A percentile compares a stretch with the other conserved stretches of the same genome.
phyloP scores from a whole-genome alignment of 805 yeast species.

The Yamadazyma olivae region DNA sequence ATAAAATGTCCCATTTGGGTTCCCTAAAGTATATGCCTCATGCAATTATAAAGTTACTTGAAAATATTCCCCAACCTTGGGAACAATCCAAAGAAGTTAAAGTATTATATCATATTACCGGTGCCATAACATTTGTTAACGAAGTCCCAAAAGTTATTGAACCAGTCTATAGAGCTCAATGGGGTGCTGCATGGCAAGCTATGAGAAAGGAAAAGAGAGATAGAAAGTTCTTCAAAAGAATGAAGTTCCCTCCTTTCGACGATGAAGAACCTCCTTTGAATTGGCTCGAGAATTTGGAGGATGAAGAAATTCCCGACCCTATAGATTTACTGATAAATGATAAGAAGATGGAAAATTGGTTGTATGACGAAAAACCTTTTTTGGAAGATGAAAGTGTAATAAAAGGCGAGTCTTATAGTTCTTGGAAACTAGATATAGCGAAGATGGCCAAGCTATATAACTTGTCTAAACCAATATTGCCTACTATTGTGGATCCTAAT shows the following conservation, averaged over 20 bases:
- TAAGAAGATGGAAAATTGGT: slow-evolving; percentile 64
- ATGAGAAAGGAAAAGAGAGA: slow-evolving; percentile 96
- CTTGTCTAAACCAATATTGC: slow-evolving; percentile 66
- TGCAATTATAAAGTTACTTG: slow-evolving; percentile 82
- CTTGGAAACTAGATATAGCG: slow-evolving; percentile 63
- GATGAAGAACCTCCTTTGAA: slow-evolving; percentile 94
- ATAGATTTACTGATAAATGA: slow-evolving; percentile 70
- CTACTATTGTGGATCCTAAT: slow-evolving; percentile 57
- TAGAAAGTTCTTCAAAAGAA: slow-evolving; percentile 81
- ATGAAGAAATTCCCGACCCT: slow-evolving; percentile 68
- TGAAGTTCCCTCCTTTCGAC: slow-evolving; percentile 94
- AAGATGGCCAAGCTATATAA: slow-evolving; percentile 65
- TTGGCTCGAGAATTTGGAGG: slow-evolving; percentile 77
- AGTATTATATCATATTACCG: slow-evolving; percentile 85
- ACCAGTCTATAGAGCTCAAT: slow-evolving; percentile 88
- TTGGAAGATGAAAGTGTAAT: slow-evolving; percentile 51
- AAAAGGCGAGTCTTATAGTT: slow-evolving; percentile 75
- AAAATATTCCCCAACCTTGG: slow-evolving; percentile 99
- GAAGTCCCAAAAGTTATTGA: slow-evolving; percentile 90
- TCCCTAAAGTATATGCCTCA: slow-evolving; percentile 95
- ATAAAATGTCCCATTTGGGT: slow-evolving; percentile 83
- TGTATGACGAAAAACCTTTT: slow-evolving; percentile 76
- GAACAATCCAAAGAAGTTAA: slow-evolving; percentile 80
- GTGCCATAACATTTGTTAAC: slow-evolving; percentile 93
- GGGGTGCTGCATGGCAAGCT: slow-evolving; percentile 91